Percentiles rank a stretch among this genome's conserved stretches.
Conservation (phyloP, 345 rosid species). For the Hibiscus tridactylites region DNA sequence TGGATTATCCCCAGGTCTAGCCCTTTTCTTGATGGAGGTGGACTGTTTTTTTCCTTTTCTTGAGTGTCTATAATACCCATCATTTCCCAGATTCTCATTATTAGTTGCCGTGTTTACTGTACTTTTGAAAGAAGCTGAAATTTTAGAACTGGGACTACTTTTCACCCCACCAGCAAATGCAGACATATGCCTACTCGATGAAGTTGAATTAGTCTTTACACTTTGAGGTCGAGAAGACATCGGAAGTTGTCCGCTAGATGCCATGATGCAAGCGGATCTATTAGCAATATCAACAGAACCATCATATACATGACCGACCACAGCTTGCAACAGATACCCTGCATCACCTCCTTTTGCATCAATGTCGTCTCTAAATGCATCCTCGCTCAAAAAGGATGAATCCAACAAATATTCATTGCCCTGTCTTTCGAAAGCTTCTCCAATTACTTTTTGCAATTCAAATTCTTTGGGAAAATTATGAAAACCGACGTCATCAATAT, state of each 20-base stretch:
- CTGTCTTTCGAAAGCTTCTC: slow-evolving; percentile 21
- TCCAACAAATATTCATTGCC: slow-evolving; percentile 18
- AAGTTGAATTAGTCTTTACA: slow-evolving; percentile 10
- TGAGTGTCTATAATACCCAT: not conserved
- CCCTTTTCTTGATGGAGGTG: slow-evolving; percentile 29
- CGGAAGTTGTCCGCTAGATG: not conserved
- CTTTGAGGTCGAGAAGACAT: slow-evolving; percentile 16
- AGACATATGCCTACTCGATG: slow-evolving; percentile 14
- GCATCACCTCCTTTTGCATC: slow-evolving; percentile 19
- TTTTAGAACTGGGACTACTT: slow-evolving; percentile 8
- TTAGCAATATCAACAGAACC: slow-evolving; percentile 1
- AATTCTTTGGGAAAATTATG: slow-evolving; percentile 30
- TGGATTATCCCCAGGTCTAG: slow-evolving; percentile 38
- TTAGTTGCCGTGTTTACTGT: slow-evolving; percentile 13
- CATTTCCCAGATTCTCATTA: slow-evolving; percentile 12
- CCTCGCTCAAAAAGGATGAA: slow-evolving; percentile 14
- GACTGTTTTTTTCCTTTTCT: slow-evolving; percentile 22
- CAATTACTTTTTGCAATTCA: slow-evolving; percentile 43
- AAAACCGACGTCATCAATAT: slow-evolving; percentile 4
- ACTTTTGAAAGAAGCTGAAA: slow-evolving; percentile 21
- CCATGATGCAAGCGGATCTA: not conserved
- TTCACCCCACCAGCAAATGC: not conserved
- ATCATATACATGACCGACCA: slow-evolving; percentile 20
- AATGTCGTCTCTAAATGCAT: slow-evolving; percentile 5
- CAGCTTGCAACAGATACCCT: slow-evolving; percentile 40